A percentile compares a stretch with the other conserved stretches of the same genome.
Evolutionary conservation across 73 alveolate genomes (phyloP).

Genomic region (Paramecium pentaurelia): DNA sequence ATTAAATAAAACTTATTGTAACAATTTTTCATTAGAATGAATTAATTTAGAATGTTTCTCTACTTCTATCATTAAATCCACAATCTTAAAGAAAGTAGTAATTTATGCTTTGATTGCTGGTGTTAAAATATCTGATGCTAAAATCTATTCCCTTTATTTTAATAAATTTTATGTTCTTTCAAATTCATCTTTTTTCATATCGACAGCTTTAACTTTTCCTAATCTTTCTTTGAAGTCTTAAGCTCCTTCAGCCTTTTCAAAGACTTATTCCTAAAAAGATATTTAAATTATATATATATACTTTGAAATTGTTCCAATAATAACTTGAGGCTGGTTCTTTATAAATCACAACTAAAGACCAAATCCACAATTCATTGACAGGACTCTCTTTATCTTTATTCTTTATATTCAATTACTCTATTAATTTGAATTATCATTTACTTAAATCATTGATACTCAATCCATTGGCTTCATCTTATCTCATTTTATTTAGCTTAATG

Average conservation of each 20-base stretch:
- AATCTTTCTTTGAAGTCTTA: conserved; percentile 13
- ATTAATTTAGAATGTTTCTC: not conserved
- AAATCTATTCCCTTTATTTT: not conserved
- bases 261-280: not conserved
- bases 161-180: conserved; percentile 14
- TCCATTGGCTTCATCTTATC: not conserved
- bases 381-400: conserved; percentile 38
- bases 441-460: not conserved
- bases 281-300: not conserved
- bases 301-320: conserved; percentile 45
- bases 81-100: not conserved
- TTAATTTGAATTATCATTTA: not conserved
- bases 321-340: conserved; percentile 34
- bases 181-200: conserved; percentile 31
- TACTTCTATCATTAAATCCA: not conserved
- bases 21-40: not conserved
- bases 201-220: conserved; percentile 28
- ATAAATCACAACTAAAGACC: not conserved
- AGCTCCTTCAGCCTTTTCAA: not conserved
- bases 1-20: not conserved
- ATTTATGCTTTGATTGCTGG: not conserved
- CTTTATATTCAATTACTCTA: not conserved
- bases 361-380: not conserved
- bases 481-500: not conserved
- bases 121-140: not conserved